These are phyloP conservation scores for Suillus fuscotomentosus DNA, from an alignment of 768 basidiomycete genomes.

Conservation along the genomic window DNA sequence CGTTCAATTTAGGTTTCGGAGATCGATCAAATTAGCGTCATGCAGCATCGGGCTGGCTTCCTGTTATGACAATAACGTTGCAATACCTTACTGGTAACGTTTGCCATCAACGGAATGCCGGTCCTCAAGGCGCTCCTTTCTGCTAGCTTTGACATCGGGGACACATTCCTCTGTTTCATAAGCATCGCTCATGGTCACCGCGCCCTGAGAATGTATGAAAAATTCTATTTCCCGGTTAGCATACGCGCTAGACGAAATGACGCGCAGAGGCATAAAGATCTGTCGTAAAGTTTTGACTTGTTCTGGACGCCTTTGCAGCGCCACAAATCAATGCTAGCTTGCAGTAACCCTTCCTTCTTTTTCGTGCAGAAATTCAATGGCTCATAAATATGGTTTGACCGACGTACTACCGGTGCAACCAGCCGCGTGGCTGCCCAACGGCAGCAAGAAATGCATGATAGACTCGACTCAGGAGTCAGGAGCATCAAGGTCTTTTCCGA, in stretches of 20 bases:
- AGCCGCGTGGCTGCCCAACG: slow-evolving; percentile 28
- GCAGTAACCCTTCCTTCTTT: too few species aligned
- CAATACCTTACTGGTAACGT: slow-evolving; percentile 50
- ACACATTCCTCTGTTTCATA: slow-evolving; percentile 57
- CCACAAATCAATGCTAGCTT: too few species aligned
- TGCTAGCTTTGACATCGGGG: slow-evolving; percentile 37
- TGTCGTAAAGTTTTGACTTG: slow-evolving; percentile 15
- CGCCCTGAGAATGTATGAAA: slow-evolving; percentile 50
- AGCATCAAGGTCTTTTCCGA: slow-evolving; percentile 29
- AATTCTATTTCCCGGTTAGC: slow-evolving; percentile 31
- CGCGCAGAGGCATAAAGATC: slow-evolving; percentile 52
- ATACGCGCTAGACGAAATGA: neutral
- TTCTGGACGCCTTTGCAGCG: neutral
- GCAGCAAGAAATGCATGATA: slow-evolving; percentile 26
- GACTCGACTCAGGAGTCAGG: neutral
- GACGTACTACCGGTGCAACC: slow-evolving; percentile 41
- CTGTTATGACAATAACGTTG: slow-evolving; percentile 60
- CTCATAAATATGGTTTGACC: slow-evolving; percentile 57
- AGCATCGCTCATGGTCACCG: slow-evolving; percentile 44
- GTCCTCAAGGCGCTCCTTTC: neutral
- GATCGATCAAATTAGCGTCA: slow-evolving; percentile 9
- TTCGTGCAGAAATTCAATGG: slow-evolving; percentile 54
- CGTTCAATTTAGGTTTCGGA: neutral
- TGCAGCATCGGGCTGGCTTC: slow-evolving; percentile 43
- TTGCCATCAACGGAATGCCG: slow-evolving; percentile 60